Conservation (phyloP, 257 asterid genomes). For the Solanum microdontum region DNA sequence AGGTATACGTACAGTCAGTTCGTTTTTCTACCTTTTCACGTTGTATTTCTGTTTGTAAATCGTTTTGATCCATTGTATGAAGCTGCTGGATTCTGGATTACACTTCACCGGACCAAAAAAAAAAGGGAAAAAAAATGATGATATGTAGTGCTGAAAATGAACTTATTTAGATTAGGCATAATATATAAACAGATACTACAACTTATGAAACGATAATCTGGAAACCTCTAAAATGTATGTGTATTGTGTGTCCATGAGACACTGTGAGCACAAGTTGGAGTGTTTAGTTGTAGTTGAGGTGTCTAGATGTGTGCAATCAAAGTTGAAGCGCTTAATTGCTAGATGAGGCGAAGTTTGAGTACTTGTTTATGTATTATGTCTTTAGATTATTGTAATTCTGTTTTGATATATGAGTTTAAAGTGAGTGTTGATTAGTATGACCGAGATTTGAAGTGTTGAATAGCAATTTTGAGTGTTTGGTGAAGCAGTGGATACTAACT, state of each 20-base stretch:
- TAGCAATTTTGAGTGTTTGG: background rate
- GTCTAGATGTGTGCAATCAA: background rate
- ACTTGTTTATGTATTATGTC: background rate
- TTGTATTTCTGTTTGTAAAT: background rate
- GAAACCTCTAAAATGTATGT: background rate
- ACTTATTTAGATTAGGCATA: background rate
- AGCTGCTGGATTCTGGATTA: background rate
- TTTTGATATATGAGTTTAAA: background rate
- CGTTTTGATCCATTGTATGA: background rate
- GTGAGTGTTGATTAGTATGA: background rate
- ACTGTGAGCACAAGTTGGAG: background rate
- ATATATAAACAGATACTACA: background rate
- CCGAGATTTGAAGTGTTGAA: background rate
- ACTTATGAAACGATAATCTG: background rate
- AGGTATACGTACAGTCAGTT: slow-evolving; percentile 40
- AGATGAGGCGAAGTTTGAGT: background rate
- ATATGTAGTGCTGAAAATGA: background rate
- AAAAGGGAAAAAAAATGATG: background rate
- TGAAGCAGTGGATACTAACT: background rate
- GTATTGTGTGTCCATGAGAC: background rate
- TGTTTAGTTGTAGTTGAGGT: background rate
- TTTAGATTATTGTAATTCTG: background rate
- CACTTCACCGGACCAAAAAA: background rate
- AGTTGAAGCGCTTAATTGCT: background rate
- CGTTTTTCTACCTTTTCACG: background rate